These are phyloP conservation scores for Xylaria bambusicola DNA, from an alignment of 495 filamentous ascomycete species.

Conservation along the genomic window DNA sequence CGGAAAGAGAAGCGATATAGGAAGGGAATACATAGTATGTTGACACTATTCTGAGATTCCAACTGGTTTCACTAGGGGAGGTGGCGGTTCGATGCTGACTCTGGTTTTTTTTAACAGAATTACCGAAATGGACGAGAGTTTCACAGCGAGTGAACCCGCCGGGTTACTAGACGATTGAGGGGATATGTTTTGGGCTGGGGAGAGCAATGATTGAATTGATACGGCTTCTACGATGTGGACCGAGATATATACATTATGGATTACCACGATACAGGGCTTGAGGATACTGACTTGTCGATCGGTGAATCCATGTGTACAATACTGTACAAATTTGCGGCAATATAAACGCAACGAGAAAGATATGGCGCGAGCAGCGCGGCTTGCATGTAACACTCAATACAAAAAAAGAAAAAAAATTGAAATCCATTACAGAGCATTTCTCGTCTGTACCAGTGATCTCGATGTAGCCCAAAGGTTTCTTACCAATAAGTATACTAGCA, in stretches of 20 bases:
- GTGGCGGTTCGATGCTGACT: slow-evolving; percentile 27
- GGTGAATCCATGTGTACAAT: slow-evolving; percentile 13
- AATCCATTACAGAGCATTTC: too few relatives aligned
- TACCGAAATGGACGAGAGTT: slow-evolving; percentile 95
- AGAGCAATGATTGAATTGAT: slow-evolving; percentile 2
- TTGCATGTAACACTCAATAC: background rate
- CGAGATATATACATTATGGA: background rate
- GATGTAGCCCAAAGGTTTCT: too few relatives aligned
- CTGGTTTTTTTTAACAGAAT: slow-evolving; percentile 52
- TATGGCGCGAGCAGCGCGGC: slow-evolving; percentile 2
- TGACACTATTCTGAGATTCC: background rate
- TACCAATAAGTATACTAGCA: too few relatives aligned
- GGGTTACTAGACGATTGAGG: slow-evolving; percentile 74
- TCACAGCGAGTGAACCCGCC: slow-evolving; percentile 91
- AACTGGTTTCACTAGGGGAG: too few relatives aligned
- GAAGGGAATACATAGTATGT: slow-evolving; percentile 93
- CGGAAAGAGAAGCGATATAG: slow-evolving; percentile 92
- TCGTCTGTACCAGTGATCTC: too few relatives aligned
- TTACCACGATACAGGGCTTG: background rate
- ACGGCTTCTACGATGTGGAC: background rate
- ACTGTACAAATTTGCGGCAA: slow-evolving; percentile 10
- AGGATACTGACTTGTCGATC: background rate
- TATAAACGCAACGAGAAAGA: background rate
- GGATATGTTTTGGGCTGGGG: background rate
- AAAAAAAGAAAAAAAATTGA: background rate